Evolutionary conservation across 1,139 yeast genomes (phyloP), one percentile per base, ranked within the genome.

Genomic region (Magnusiomyces tetraspermus): DNA sequence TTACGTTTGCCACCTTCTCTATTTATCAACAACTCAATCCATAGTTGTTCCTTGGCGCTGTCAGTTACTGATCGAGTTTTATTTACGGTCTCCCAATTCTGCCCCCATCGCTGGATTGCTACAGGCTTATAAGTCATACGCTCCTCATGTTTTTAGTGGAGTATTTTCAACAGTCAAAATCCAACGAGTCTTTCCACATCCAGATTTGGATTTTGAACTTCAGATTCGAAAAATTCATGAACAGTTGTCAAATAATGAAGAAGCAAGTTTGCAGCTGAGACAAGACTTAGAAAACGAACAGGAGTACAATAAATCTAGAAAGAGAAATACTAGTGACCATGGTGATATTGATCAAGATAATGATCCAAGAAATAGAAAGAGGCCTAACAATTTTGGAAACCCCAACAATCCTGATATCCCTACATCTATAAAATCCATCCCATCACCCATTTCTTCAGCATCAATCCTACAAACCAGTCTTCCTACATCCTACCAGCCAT

Each of bases 1-100:
- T 1, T 69, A 72, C 63, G 61, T 75, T 3, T 71, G 79, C 15
- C 74, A 73, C 51, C 56, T 78, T 17, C 60, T 78, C 19, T 65
- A 72, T 45, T 60, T 76, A 52, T 57, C 71, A 0, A 66, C 77
- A 0, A 63, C 62, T 15, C 57, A 58, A 1, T 58, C 61, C 4
- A 62, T 63, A 22, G 71, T 76, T n/a, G 71, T 67, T 46, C 63
- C 65, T 1, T 66, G 72, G 70, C 65, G 73, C 45, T 64, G 71
- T 2, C 63, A 67, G 37, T 59, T 67, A 21, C 63, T 73, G 13
- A 51, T 63, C 1, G 73, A 71, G 17, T 59, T 73, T 43, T 64
- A 64, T 44, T 48, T 55, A 1, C 67, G 68, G 44, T 70, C 66
- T 50, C 69, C 68, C 0, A 61, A 60, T 10, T 71, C 72, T 13